Conservation (phyloP, 768 basidiomycete genomes). For the Pisolithus marmoratus region DNA sequence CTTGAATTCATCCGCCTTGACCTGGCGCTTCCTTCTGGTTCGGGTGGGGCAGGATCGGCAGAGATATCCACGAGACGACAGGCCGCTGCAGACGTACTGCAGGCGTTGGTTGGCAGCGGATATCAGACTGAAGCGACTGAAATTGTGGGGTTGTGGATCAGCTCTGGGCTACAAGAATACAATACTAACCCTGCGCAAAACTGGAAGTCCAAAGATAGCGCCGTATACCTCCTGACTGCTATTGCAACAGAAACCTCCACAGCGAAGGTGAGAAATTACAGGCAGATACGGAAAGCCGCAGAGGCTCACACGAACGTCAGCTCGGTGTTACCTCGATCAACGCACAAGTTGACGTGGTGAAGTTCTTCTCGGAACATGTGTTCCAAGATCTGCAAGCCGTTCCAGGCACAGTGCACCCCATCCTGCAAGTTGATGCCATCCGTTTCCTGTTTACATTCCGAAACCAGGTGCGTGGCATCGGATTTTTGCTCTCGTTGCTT, state of each 20-base stretch:
- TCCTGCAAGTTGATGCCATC: constrained; percentile 94
- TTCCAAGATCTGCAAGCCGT: constrained; percentile 78
- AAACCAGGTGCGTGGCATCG: constrained; percentile 62
- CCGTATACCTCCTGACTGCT: constrained; percentile 90
- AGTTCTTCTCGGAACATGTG: constrained; percentile 92
- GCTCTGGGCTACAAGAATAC: constrained; percentile 66
- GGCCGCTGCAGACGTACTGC: constrained; percentile 92
- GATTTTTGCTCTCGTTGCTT: neutral
- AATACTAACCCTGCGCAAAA: constrained; percentile 48
- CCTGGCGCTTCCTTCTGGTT: constrained; percentile 55
- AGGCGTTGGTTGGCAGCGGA: constrained; percentile 77
- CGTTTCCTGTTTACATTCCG: constrained; percentile 92
- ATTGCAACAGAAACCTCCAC: constrained; percentile 89
- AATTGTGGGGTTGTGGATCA: constrained; percentile 83
- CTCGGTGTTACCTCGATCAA: constrained; percentile 95
- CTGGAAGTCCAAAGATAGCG: constrained; percentile 93
- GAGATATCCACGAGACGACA: constrained; percentile 86
- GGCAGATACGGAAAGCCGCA: neutral
- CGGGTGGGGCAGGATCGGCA: constrained; percentile 37
- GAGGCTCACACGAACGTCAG: constrained; percentile 28
- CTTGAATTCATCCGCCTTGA: constrained; percentile 91
- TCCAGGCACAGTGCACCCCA: constrained; percentile 69
- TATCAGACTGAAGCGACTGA: constrained; percentile 84
- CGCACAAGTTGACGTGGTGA: constrained; percentile 85
- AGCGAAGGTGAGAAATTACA: constrained; percentile 48